A percentile compares a stretch with the other conserved stretches of the same genome.
These are phyloP conservation scores for Aspergillus proliferans DNA, from an alignment of 2,329 filamentous ascomycete genomes.

Conservation along the genomic window DNA sequence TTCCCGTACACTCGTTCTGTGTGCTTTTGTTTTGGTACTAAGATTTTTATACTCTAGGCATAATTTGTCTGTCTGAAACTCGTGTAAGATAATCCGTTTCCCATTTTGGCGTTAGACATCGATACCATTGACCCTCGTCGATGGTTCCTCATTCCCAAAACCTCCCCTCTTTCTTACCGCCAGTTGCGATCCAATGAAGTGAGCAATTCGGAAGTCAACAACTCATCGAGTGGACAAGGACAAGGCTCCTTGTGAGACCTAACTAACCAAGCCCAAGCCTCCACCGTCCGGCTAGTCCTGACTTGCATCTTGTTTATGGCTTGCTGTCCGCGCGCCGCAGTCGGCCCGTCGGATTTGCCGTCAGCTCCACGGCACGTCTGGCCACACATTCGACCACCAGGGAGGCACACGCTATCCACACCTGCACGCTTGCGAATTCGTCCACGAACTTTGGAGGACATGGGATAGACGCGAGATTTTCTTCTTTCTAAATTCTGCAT, in stretches of 20 bases:
- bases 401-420: slow-evolving; percentile 11
- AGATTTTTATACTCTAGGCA: background rate
- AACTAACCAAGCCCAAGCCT: slow-evolving; percentile 2
- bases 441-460: slow-evolving; percentile 4
- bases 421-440: slow-evolving; percentile 16
- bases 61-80: background rate
- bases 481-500: slow-evolving; percentile 5
- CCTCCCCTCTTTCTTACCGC: slow-evolving; percentile 12
- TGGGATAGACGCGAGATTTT: background rate
- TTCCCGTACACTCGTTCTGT: background rate
- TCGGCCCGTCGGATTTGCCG: slow-evolving; percentile 19
- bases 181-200: slow-evolving; percentile 18
- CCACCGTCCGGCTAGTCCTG: slow-evolving; percentile 7
- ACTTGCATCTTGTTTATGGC: slow-evolving; percentile 17
- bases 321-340: slow-evolving; percentile 17
- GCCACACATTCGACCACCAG: slow-evolving; percentile 5
- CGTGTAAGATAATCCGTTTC: background rate
- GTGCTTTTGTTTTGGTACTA: background rate
- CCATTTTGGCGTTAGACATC: slow-evolving; percentile 9
- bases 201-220: slow-evolving; percentile 11
- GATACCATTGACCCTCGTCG: background rate
- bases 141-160: background rate
- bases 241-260: slow-evolving; percentile 6
- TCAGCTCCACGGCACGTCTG: slow-evolving; percentile 14
- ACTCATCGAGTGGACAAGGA: slow-evolving; percentile 4